Percentiles rank a stretch among this genome's conserved stretches.
Conservation (phyloP, 495 filamentous ascomycete genomes). For the Articulospora tetracladia region DNA sequence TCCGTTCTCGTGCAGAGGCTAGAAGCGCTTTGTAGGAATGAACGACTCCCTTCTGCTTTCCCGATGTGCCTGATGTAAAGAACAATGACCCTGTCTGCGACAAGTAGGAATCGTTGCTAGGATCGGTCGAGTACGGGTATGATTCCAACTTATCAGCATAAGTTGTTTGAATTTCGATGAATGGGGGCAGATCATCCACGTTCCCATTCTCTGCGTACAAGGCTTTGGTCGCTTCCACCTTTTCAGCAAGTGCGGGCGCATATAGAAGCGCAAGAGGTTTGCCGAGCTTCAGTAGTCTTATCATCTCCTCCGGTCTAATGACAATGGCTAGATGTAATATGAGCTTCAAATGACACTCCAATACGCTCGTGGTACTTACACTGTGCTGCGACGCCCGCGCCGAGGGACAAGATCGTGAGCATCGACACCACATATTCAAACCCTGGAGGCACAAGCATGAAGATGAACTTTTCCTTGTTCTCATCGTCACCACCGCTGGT, state of each 20-base stretch:
- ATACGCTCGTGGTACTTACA: constrained; percentile 3
- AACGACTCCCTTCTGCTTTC: constrained; percentile 14
- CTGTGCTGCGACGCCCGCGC: constrained; percentile 12
- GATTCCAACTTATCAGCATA: constrained; percentile 1
- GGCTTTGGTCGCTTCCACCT: constrained; percentile 5
- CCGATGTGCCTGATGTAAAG: constrained; percentile 14
- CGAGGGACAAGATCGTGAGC: constrained; percentile 18
- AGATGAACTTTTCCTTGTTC: constrained; percentile 14
- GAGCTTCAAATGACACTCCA: not conserved
- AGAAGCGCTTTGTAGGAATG: constrained; percentile 9
- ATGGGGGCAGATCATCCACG: constrained; percentile 1
- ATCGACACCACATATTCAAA: constrained; percentile 17
- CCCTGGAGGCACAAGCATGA: constrained; percentile 14
- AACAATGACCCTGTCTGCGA: constrained; percentile 8
- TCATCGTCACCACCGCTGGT: constrained; percentile 1
- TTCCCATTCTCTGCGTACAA: not conserved
- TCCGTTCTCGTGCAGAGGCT: constrained; percentile 10
- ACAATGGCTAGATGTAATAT: constrained; percentile 12
- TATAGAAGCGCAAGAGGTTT: constrained; percentile 15
- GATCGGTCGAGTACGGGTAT: constrained; percentile 4
- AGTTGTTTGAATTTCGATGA: constrained; percentile 10
- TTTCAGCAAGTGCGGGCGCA: constrained; percentile 5
- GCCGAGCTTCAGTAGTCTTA: constrained; percentile 4
- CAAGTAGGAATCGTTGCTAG: not conserved
- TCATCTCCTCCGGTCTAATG: constrained; percentile 17